Evolutionary conservation across 108 stramenopile species (phyloP), one percentile per base, ranked within the genome.

Genomic region (Stephanodiscus triporus): DNA sequence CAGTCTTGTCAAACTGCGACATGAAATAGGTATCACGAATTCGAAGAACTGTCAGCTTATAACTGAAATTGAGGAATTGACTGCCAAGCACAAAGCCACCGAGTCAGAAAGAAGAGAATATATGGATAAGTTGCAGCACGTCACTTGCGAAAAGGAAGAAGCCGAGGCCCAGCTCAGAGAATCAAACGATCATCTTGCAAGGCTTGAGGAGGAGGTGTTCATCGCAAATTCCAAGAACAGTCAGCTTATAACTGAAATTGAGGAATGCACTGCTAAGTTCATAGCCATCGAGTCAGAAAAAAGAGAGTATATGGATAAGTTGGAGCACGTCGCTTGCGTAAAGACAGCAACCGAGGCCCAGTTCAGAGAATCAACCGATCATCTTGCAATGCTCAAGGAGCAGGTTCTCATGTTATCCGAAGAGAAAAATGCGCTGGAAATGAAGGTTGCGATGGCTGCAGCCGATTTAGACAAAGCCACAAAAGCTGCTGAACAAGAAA

Each of bases 401-500:
- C 60, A 61, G 60, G 36, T 61, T 2, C 0, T 5, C 17, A 17
- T 37, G 58, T 36, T 59, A 59, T 16, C 29, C 27, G 19, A 20
- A 36, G 19, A 14, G 37, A 59, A 59, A 9, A 34, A n/a, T 59
- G 27, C 24, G 29, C 4, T 55, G 23, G 55, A 55, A 29, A 9
- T 29, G 14, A 55, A 27, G 26, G 27, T 55, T 26, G 55, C 2
- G 55, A 30, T 27, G 2, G 29, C 36, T 50, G 30, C 8, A 11
- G 64, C 48, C 19, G 64, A 38, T 50, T 20, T 50, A 20, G 3
- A 42, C 43, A 65, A 45, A 6, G 26, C 43, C 9, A 16, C 29
- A 26, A 43, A 22, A 65, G 23, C 17, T 50, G 64, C 26, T 22
- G 16, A 59, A 37, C 55, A 37, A 29, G 42, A 69, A 26, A 19